phyloP scores from a whole-genome alignment of 257 asterid genomes.

The Agastache rugosa region DNA sequence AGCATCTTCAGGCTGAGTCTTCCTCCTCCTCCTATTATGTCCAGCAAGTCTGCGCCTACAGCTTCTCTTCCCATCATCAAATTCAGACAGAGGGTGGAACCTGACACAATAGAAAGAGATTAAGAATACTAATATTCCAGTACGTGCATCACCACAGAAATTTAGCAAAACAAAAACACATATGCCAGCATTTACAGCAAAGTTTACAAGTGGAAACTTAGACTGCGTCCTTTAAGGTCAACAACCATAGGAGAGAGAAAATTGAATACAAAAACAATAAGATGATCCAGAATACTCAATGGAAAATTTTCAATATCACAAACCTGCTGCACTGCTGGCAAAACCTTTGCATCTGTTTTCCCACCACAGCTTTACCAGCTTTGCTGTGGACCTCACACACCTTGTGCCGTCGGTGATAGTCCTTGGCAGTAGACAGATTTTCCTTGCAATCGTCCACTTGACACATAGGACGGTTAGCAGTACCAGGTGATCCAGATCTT shows the following conservation, averaged over 20 bases:
- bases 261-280: background rate
- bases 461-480: constrained; percentile 64
- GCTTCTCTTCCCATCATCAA: constrained; percentile 96
- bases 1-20: constrained; percentile 78
- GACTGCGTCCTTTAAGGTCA: background rate
- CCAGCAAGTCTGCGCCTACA: constrained; percentile 96
- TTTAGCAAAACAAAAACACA: background rate
- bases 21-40: constrained; percentile 89
- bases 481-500: constrained; percentile 78
- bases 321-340: constrained; percentile 73
- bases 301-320: background rate
- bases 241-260: background rate
- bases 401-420: constrained; percentile 91
- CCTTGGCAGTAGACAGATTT: constrained; percentile 75
- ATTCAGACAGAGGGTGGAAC: constrained; percentile 89
- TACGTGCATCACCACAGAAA: constrained; percentile 19
- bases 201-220: constrained; percentile 4
- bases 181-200: background rate
- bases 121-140: background rate
- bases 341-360: constrained; percentile 63
- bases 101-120: constrained; percentile 43
- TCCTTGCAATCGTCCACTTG: constrained; percentile 86
- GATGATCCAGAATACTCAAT: background rate
- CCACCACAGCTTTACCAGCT: constrained; percentile 67
- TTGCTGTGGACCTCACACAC: constrained; percentile 93